Percentiles rank a stretch among this genome's conserved stretches.
Conservation (phyloP, 352 stramenopile species). For the Pythium oligandrum region DNA sequence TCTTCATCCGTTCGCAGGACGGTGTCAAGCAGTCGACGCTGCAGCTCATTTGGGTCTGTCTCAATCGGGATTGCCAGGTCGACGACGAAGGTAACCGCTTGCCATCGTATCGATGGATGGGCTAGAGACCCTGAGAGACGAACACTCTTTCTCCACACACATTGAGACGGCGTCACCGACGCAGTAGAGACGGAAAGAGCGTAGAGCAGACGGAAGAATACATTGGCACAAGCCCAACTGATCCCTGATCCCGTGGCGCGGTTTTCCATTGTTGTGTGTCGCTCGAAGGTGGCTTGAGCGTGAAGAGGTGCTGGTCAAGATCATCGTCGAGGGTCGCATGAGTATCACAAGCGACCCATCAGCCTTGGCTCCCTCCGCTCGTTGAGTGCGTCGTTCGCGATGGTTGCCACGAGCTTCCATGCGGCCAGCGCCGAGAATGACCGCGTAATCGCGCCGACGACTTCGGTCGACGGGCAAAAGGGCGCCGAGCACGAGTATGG, state of each 20-base stretch:
- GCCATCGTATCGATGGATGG: slow-evolving; percentile 85
- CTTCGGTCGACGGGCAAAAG: slow-evolving; percentile 3
- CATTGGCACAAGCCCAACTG: too few relatives aligned
- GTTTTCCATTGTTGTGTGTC: too few relatives aligned
- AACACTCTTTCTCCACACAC: too few relatives aligned
- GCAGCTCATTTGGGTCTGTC: slow-evolving; percentile 84
- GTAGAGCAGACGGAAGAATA: too few relatives aligned
- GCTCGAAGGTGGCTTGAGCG: too few relatives aligned
- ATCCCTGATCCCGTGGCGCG: too few relatives aligned
- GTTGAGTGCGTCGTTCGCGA: neutral
- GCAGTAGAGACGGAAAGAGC: too few relatives aligned
- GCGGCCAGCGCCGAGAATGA: slow-evolving; percentile 4
- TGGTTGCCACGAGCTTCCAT: slow-evolving; percentile 23
- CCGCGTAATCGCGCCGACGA: slow-evolving; percentile 7
- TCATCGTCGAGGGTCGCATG: too few relatives aligned
- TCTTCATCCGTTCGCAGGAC: slow-evolving; percentile 87
- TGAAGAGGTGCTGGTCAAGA: too few relatives aligned
- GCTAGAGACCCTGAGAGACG: slow-evolving; percentile 15
- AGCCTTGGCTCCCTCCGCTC: neutral
- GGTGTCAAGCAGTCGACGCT: slow-evolving; percentile 85
- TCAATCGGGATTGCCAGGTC: slow-evolving; percentile 84
- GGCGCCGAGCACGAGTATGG: slow-evolving; percentile 20
- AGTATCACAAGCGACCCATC: too few relatives aligned
- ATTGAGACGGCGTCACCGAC: too few relatives aligned
- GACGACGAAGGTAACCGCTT: slow-evolving; percentile 83